phyloP scores from a whole-genome alignment of 2,329 filamentous ascomycete genomes.

The Neonectria punicea region DNA sequence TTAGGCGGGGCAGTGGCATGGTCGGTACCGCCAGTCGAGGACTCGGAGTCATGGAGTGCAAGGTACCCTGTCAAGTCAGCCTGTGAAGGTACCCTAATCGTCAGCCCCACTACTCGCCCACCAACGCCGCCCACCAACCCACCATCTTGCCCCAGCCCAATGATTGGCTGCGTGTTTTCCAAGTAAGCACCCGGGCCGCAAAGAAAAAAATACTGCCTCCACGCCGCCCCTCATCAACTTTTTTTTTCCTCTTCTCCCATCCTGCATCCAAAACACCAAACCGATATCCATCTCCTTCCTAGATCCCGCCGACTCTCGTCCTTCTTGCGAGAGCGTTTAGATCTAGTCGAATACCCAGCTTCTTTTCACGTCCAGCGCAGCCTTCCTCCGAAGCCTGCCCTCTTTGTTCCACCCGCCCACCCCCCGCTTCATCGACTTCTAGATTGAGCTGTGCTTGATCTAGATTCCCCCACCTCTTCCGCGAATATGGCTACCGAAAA shows the following conservation, averaged over 20 bases:
- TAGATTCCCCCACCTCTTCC: slow-evolving; percentile 67
- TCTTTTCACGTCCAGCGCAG: slow-evolving; percentile 46
- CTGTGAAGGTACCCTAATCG: slow-evolving; percentile 40
- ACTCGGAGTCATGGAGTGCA: background rate
- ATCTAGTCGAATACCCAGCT: slow-evolving; percentile 56
- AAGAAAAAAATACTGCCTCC: slow-evolving; percentile 50
- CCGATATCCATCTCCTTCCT: slow-evolving; percentile 51
- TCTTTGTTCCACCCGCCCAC: slow-evolving; percentile 50
- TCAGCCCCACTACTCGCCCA: slow-evolving; percentile 38
- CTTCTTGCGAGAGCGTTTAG: slow-evolving; percentile 58
- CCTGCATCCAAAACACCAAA: slow-evolving; percentile 47
- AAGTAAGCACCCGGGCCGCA: slow-evolving; percentile 45
- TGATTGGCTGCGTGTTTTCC: slow-evolving; percentile 42
- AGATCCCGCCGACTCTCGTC: slow-evolving; percentile 55
- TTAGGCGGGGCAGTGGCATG: background rate
- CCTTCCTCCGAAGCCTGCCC: slow-evolving; percentile 50
- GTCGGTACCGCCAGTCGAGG: background rate
- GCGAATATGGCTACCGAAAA: slow-evolving; percentile 99
- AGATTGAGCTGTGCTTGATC: slow-evolving; percentile 85
- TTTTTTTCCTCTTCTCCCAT: slow-evolving; percentile 51
- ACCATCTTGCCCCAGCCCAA: slow-evolving; percentile 17
- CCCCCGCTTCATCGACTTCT: slow-evolving; percentile 59
- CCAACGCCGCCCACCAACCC: slow-evolving; percentile 19
- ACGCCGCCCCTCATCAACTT: slow-evolving; percentile 52
- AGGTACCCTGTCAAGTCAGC: background rate